A percentile compares a stretch with the other conserved stretches of the same genome.
Evolutionary conservation across 345 rosid genomes (phyloP).

Genomic region (Eucalyptus shirleyi): DNA sequence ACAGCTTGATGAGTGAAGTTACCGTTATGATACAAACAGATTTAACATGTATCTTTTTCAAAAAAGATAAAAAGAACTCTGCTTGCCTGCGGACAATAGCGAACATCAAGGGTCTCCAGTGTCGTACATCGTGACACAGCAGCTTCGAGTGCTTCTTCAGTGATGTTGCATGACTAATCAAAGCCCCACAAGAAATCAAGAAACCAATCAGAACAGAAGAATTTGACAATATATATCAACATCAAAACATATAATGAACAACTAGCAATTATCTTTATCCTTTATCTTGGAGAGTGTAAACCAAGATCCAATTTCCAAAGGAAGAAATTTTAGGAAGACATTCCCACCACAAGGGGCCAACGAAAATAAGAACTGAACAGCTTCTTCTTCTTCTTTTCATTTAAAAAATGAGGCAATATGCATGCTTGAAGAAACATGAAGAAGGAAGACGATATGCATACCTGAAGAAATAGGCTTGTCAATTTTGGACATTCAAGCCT

Average conservation of each 20-base stretch:
- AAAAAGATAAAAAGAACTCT: not conserved
- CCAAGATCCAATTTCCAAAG: not conserved
- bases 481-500: slow-evolving; percentile 73
- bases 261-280: not conserved
- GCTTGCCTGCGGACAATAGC: slow-evolving; percentile 83
- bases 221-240: not conserved
- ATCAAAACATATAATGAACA: not conserved
- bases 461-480: slow-evolving; percentile 66
- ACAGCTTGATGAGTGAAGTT: not conserved
- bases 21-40: not conserved
- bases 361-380: not conserved
- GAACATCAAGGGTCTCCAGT: slow-evolving; percentile 93
- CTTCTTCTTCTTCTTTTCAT: not conserved
- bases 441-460: not conserved
- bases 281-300: not conserved
- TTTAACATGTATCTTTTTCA: not conserved
- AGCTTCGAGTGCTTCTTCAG: slow-evolving; percentile 59
- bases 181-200: not conserved
- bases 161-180: slow-evolving; percentile 62
- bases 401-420: not conserved
- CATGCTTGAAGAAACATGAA: not conserved
- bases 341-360: not conserved
- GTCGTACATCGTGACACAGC: slow-evolving; percentile 69
- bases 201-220: not conserved
- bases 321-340: not conserved